A percentile compares a stretch with the other conserved stretches of the same genome.
phyloP scores from a whole-genome alignment of 371 early-diverging fungal genomes.

The Mortierella sp. region DNA sequence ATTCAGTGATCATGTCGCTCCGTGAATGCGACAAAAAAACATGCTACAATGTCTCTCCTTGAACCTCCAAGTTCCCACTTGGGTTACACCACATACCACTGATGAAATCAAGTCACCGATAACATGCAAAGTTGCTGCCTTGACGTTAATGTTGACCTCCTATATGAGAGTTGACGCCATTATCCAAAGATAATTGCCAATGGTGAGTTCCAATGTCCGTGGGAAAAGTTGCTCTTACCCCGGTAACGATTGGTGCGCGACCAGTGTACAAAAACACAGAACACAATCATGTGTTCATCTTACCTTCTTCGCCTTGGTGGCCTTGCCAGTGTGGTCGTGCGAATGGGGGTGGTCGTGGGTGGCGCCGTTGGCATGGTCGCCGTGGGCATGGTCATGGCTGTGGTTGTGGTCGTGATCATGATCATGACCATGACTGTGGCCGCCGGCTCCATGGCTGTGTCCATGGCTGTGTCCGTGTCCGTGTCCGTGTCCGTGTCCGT shows the following conservation, averaged over 20 bases:
- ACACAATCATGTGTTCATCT: not conserved
- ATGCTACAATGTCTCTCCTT: too few species aligned
- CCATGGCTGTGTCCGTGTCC: constrained; percentile 44
- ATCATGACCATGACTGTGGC: constrained; percentile 16
- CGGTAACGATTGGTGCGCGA: too few species aligned
- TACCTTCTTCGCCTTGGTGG: not conserved
- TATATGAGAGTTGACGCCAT: too few species aligned
- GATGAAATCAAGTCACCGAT: constrained; percentile 88
- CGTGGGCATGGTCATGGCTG: constrained; percentile 10
- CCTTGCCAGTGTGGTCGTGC: constrained; percentile 2
- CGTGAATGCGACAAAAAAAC: constrained; percentile 6
- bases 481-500: constrained; percentile 45
- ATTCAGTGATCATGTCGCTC: too few species aligned
- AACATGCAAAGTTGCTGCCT: constrained; percentile 83
- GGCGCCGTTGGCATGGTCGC: too few species aligned
- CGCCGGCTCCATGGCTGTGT: constrained; percentile 18
- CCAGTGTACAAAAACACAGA: too few species aligned
- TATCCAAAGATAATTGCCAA: too few species aligned
- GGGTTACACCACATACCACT: constrained; percentile 44
- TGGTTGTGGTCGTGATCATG: constrained; percentile 11
- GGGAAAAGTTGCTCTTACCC: too few species aligned
- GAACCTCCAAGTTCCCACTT: too few species aligned
- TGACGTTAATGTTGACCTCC: constrained; percentile 75
- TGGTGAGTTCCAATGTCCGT: too few species aligned
- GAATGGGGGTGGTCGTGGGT: constrained; percentile 14